These are phyloP conservation scores for Pythium oligandrum DNA, from an alignment of 352 stramenopile species.

Conservation along the genomic window DNA sequence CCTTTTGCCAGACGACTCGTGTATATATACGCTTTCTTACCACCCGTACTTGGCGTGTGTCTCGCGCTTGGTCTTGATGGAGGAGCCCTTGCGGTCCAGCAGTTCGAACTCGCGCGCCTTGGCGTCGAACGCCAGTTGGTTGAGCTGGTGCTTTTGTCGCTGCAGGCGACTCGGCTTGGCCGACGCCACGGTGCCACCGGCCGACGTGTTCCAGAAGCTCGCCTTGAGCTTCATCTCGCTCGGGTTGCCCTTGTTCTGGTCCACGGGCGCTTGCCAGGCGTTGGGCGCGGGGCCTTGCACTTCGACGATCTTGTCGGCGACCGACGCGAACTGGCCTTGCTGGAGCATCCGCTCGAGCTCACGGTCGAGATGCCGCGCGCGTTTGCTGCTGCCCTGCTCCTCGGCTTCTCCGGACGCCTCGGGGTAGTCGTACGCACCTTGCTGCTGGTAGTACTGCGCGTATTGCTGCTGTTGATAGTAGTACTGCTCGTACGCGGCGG, in stretches of 20 bases:
- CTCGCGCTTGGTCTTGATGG: slow-evolving; percentile 71
- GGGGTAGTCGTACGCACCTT: slow-evolving; percentile 12
- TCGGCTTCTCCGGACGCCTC: slow-evolving; percentile 31
- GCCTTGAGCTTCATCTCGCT: slow-evolving; percentile 53
- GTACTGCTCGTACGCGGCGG: slow-evolving; percentile 32
- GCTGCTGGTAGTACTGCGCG: slow-evolving; percentile 23
- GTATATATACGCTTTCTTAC: no score
- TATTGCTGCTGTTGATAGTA: slow-evolving; percentile 38
- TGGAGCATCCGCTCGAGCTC: slow-evolving; percentile 69
- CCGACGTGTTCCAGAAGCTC: slow-evolving; percentile 69
- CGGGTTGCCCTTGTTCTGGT: slow-evolving; percentile 18
- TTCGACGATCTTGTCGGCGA: slow-evolving; percentile 58
- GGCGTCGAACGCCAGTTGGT: slow-evolving; percentile 78
- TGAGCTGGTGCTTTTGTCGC: slow-evolving; percentile 76
- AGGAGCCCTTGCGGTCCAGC: slow-evolving; percentile 51
- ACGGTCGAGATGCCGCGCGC: slow-evolving; percentile 47
- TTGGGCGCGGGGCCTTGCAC: slow-evolving; percentile 43
- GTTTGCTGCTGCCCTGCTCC: slow-evolving; percentile 36
- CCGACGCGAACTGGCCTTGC: slow-evolving; percentile 54
- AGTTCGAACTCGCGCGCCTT: slow-evolving; percentile 70
- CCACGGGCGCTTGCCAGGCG: slow-evolving; percentile 47
- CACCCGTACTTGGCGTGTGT: slow-evolving; percentile 82
- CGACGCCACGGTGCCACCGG: slow-evolving; percentile 41
- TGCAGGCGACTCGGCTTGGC: slow-evolving; percentile 69
- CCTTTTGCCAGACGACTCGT: no score